Base-by-base conservation (phyloP, 2,329 filamentous ascomycete species). In the Hymenoscyphus infarciens region DNA sequence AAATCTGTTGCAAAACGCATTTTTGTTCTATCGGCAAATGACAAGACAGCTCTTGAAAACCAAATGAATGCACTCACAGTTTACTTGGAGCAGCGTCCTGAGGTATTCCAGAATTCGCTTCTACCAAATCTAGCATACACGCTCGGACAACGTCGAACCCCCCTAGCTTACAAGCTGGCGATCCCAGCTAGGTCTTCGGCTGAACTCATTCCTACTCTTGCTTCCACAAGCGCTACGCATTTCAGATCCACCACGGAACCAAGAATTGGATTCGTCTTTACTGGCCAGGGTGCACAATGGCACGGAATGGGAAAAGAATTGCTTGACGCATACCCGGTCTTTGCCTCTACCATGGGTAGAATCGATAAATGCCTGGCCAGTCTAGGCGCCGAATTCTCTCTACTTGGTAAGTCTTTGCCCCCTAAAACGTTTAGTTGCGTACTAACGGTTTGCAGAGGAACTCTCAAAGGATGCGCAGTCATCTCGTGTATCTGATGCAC, bases 191-290 rank as follows among this genome's bases (percentile, higher is more conserved):
- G 42, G 25, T 59, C 61, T 2, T 64, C 66, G 5, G 45, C 57
- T n/a, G 67, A 71, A 22, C 60, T 72, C 5, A 67, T 71, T 38
- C 39, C 79, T 76, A 66, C 72, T 80, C n/a, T 83, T 80, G 60
- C 63, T 5, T 64, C 75, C 78, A 6, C 67, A 80, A 59, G 56
- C 10, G 55, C 61, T 15, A 60, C 49, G 1, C 62, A 67, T 27
- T 49, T 56, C 2, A 53, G 67, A 53, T 57, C 66, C 38, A 58
- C 55, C 1, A 61, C 63, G 3, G 63, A 64, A 25, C 69, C 69
- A 5, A 66, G 57, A 35, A 63, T 72, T 60, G 70, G 66, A 0
- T 72, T 71, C 53, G 63, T 71, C 3, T 67, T 67, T 53, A 67
- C 63, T 11, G 65, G 65, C 13, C 65, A 67, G 35, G 70, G 70